A percentile compares a stretch with the other conserved stretches of the same genome.
Evolutionary conservation across 345 rosid species (phyloP).

Genomic region (Citrus trifoliata): DNA sequence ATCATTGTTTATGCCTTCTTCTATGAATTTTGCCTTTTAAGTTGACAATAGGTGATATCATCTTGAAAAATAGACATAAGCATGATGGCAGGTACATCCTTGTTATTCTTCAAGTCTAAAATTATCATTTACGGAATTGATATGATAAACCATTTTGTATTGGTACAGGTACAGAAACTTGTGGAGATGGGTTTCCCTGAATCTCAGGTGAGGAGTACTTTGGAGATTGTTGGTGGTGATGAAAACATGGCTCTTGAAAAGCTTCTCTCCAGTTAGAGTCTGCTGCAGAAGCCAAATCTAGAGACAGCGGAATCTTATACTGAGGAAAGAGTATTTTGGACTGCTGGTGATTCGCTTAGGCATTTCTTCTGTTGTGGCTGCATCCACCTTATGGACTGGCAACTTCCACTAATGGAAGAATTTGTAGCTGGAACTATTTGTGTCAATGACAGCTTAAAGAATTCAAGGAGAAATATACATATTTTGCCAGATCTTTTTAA

Average conservation of each 20-base stretch:
- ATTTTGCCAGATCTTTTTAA: not conserved
- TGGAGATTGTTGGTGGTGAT: constrained; percentile 87
- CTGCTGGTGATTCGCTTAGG: not conserved
- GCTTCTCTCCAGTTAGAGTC: constrained; percentile 63
- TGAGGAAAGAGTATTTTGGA: not conserved
- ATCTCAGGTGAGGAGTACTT: constrained; percentile 66
- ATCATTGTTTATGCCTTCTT: not conserved
- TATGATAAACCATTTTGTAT: constrained; percentile 12
- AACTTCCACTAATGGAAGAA: not conserved
- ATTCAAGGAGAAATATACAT: not conserved
- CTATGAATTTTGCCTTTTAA: not conserved
- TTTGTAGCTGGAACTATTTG: constrained; percentile 1
- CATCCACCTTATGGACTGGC: not conserved
- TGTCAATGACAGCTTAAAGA: not conserved
- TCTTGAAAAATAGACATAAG: not conserved
- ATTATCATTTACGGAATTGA: not conserved
- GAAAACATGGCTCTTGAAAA: constrained; percentile 95
- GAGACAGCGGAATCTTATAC: not conserved
- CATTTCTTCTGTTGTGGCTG: not conserved
- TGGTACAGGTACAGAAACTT: constrained; percentile 69
- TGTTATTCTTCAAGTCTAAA: not conserved
- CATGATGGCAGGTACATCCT: not conserved
- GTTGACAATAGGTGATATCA: not conserved
- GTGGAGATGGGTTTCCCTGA: constrained; percentile 97
- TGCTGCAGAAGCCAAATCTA: not conserved